These are phyloP conservation scores for Quercus rubra DNA, from an alignment of 306 rosid species.

Conservation along the genomic window DNA sequence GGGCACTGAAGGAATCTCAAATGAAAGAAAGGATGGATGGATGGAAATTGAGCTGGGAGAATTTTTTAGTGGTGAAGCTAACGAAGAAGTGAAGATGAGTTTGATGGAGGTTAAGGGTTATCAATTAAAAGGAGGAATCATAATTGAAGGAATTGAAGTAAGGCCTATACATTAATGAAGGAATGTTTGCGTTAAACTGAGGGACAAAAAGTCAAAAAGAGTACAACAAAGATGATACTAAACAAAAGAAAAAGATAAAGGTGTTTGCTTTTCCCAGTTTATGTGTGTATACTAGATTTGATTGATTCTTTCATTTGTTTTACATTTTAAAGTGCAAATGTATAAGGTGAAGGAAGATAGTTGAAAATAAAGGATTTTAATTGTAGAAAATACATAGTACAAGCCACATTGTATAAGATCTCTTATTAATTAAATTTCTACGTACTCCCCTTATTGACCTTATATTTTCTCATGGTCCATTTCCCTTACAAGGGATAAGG, in stretches of 20 bases:
- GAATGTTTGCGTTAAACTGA: background rate
- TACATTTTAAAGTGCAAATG: background rate
- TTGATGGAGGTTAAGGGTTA: slow-evolving; percentile 41
- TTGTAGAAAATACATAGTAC: no score
- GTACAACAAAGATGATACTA: no score
- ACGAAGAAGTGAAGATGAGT: slow-evolving; percentile 45
- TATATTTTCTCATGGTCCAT: no score
- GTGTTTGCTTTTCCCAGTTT: background rate
- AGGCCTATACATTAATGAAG: slow-evolving; percentile 37
- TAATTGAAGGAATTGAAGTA: slow-evolving; percentile 54
- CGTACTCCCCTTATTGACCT: no score
- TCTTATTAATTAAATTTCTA: no score
- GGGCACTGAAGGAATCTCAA: background rate
- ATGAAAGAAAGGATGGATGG: slow-evolving; percentile 56
- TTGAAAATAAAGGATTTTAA: background rate
- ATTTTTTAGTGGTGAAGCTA: slow-evolving; percentile 36
- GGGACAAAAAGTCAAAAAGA: background rate
- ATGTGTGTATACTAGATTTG: background rate
- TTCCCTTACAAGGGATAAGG: no score
- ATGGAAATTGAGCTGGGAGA: slow-evolving; percentile 66
- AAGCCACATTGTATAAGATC: no score
- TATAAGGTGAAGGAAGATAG: background rate
- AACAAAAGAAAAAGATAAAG: background rate
- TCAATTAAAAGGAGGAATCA: slow-evolving; percentile 56
- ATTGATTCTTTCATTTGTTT: background rate